Evolutionary conservation across 2,329 filamentous ascomycete genomes (phyloP), one percentile per base, ranked within the genome.

Genomic region (Colletotrichum karsti): DNA sequence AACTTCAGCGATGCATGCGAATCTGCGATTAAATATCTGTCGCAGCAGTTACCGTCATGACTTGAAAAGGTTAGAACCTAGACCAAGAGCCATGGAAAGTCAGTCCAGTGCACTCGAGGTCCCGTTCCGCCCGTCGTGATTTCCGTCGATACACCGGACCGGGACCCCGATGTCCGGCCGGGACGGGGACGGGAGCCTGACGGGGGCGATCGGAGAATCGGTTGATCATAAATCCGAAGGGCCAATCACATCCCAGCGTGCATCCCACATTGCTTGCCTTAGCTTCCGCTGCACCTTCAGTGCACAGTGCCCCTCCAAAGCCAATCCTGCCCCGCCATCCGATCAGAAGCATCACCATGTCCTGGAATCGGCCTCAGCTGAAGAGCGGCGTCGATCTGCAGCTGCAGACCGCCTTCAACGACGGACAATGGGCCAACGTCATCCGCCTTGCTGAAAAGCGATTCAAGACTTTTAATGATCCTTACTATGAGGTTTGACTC

Each of bases 361-460:
- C 69, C 63, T 70, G 67, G 66, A 70, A 69, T 28, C 68, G 73
- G 55, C 80, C 80, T 48, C 74, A 77, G 51, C 81, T 88, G 50
- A 86, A 82, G 71, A 83, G 81, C 73, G 84, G 81, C 68, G 83
- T 87, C 57, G 85, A 87, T 70, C 78, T 86, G 56, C 84, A 87
- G 78, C 80, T 90, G 9, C 84, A 88, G 77, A 81, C 82, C 13
- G 86, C 86, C 58, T 90, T 87, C 63, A 79, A 81, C 42, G 85
- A 87, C 60, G 80, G 83, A 57, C 87, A 86, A 75, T 90, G 87
- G 87, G 71, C 79, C 18, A 77, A 78, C 15, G 86, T 83, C 59
- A 78, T 84, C 26, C 85, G 83, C 28, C 79, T 88, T 13, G 87
- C 87, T 13, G 84, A 86, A 69, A 85, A 87, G 76, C 80, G 85